Base-by-base conservation (phyloP, 441 rosid genomes). In the Bocquillonia castaneifolia region DNA sequence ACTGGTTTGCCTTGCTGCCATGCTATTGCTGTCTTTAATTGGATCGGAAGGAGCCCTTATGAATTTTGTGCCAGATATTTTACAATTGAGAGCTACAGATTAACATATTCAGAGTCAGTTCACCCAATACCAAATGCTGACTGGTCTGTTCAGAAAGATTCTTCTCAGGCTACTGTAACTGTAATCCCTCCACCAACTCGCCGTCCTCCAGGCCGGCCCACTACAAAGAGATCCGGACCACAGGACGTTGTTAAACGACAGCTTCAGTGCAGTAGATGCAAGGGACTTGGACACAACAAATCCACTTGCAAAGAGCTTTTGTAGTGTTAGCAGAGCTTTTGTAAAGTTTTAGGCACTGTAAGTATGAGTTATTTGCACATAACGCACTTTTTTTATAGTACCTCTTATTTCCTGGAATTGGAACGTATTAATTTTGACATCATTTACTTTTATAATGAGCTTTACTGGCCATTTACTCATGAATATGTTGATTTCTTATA, bases 241-340 rank as follows among this genome's bases (percentile, higher is more conserved):
- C 87, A 80, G 50, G 96, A 89, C 51, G 82, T 81, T 72, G 83
- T 78, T 76, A 93, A 88, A 76, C 86, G 97, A 20, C 96, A 84
- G 79, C 86, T 91, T 68, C 96, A 91, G 81, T 91, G 97, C 86
- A 91, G 98, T 68, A 86, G 78, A 79, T 93, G 98, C 93, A 89
- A 91, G 79, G 97, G 96, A 70, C 85, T 85, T 40, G 96, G 97
- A 58, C 97, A 93, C 78, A 88, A 88, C 83, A 91, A 89, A 84
- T 89, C 97, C 28, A 89, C 96, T 63, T 93, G 98, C 89, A 91
- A 88, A 83, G 89, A 80, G 64, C 63, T 76, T 67, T 79, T 75
- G 77, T 87, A 81, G 80, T 71, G 69, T 66, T 68, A 80, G 82
- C 54, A 77, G 89, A 81, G 52, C 42, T 74, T 66, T 77, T 78